Percentiles rank a stretch among this genome's conserved stretches.
phyloP scores from a whole-genome alignment of 345 rosid species.

The Eucalyptus regnans region DNA sequence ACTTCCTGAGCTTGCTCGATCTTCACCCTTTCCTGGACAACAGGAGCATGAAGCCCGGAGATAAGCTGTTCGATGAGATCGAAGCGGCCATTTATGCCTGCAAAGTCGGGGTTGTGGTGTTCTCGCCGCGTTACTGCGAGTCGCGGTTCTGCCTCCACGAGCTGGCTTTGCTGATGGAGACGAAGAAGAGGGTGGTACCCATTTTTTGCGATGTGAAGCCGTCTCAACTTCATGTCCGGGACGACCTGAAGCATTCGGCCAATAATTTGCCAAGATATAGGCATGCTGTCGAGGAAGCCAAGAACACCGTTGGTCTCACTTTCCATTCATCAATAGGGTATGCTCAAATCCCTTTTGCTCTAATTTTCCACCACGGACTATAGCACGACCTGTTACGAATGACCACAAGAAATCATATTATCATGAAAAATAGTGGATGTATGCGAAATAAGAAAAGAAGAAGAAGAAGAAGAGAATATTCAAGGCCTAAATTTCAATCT shows the following conservation, averaged over 20 bases:
- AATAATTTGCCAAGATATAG: conserved; percentile 25
- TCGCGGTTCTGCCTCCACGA: conserved; percentile 79
- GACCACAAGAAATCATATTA: neutral
- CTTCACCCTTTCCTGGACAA: conserved; percentile 55
- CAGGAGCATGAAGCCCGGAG: conserved; percentile 79
- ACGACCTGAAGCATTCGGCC: conserved; percentile 11
- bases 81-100: conserved; percentile 33
- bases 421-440: neutral
- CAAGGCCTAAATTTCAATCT: neutral
- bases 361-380: neutral
- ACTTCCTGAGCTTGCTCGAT: conserved; percentile 28
- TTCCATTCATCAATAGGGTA: conserved; percentile 64
- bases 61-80: conserved; percentile 42
- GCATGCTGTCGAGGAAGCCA: conserved; percentile 58
- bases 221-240: conserved; percentile 44
- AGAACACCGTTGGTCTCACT: conserved; percentile 64
- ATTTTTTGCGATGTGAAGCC: conserved; percentile 77
- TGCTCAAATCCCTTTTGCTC: neutral
- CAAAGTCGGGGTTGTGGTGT: conserved; percentile 60
- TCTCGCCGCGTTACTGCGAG: conserved; percentile 65
- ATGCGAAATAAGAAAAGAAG: neutral
- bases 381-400: neutral
- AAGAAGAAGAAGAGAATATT: neutral
- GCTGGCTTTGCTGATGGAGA: conserved; percentile 59
- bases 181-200: conserved; percentile 54